Conservation (phyloP, 1,284 basidiomycete genomes). For the Phaffia rhodozyma region DNA sequence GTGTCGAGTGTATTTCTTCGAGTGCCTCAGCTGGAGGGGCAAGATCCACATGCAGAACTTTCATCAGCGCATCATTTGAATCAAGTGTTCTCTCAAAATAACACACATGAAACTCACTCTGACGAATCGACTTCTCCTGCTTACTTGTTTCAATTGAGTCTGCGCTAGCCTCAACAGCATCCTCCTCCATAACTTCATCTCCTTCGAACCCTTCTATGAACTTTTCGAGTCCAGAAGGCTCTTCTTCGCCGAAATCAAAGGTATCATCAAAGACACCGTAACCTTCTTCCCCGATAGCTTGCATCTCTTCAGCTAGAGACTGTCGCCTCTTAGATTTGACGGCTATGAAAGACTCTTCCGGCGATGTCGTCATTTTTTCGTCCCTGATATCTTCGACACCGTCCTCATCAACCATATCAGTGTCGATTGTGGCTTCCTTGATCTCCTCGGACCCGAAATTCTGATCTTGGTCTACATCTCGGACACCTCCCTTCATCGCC, state of each 20-base stretch:
- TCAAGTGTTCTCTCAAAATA: too few species aligned
- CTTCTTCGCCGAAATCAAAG: background rate
- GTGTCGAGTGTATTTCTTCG: background rate
- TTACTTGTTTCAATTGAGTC: too few species aligned
- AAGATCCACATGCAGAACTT: background rate
- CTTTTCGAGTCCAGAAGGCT: background rate
- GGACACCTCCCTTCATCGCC: background rate
- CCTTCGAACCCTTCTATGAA: background rate
- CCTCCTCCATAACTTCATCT: background rate
- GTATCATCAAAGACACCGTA: background rate
- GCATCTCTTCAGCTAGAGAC: too few species aligned
- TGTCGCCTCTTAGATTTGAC: background rate
- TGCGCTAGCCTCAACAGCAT: too few species aligned
- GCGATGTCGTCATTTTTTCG: background rate
- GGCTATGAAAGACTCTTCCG: background rate
- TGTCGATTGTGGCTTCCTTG: background rate
- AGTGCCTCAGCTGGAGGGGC: background rate
- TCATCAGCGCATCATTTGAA: too few species aligned
- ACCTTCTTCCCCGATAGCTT: background rate
- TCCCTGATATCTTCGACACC: background rate
- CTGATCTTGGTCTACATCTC: background rate
- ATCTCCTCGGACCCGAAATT: background rate
- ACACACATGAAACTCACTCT: too few species aligned
- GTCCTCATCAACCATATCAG: background rate
- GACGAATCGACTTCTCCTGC: too few species aligned